Conservation (phyloP, 2,329 filamentous ascomycete genomes). For the Epichloe sylvatica region DNA sequence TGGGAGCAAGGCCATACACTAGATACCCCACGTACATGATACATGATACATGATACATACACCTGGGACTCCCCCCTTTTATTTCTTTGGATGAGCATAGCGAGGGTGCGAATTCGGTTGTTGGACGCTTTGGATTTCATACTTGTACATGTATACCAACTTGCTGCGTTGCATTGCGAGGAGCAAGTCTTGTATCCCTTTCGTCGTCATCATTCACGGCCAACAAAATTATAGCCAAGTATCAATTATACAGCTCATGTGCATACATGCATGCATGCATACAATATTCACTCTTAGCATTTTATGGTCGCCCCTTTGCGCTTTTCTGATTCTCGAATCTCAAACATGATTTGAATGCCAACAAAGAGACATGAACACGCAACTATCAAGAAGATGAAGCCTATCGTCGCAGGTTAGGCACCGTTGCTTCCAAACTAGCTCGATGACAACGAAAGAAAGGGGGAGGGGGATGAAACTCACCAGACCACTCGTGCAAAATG, state of each 20-base stretch:
- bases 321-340: slow-evolving; percentile 73
- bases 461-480: slow-evolving; percentile 23
- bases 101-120: too few relatives aligned
- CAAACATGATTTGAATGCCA: slow-evolving; percentile 90
- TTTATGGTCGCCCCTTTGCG: slow-evolving; percentile 70
- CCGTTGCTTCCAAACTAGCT: neutral
- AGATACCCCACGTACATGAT: too few relatives aligned
- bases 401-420: slow-evolving; percentile 25
- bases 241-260: neutral
- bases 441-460: neutral
- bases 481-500: slow-evolving; percentile 61
- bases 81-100: too few relatives aligned
- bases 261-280: neutral
- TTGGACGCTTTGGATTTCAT: too few relatives aligned
- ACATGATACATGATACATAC: too few relatives aligned
- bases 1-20: neutral
- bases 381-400: slow-evolving; percentile 55
- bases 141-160: too few relatives aligned
- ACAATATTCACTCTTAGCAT: slow-evolving; percentile 30
- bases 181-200: too few relatives aligned
- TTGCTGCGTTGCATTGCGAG: too few relatives aligned
- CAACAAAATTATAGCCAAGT: neutral
- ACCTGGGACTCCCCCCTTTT: too few relatives aligned
- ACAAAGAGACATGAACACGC: slow-evolving; percentile 69
- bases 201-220: too few relatives aligned